Conservation (phyloP, 2,329 filamentous ascomycete genomes). For the Claviceps monticola region DNA sequence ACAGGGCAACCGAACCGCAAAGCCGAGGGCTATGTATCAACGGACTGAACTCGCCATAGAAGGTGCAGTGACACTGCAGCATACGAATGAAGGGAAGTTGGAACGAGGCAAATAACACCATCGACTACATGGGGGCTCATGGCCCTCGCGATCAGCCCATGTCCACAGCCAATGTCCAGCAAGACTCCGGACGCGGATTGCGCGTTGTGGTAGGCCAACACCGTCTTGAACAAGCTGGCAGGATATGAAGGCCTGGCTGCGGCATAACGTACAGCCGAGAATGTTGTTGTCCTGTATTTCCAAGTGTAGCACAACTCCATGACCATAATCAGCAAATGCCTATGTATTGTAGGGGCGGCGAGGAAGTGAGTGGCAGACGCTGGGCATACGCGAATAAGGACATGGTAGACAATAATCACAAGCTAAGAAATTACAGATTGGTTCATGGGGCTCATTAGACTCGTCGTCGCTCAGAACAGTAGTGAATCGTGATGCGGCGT, state of each 20-base stretch:
- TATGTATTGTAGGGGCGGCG: background rate
- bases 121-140: conserved; percentile 26
- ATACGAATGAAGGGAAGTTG: too few species aligned
- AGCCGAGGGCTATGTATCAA: too few species aligned
- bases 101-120: too few species aligned
- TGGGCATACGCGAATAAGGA: conserved; percentile 32
- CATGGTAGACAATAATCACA: conserved; percentile 18
- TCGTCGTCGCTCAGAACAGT: background rate
- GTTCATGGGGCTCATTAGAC: background rate
- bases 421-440: background rate
- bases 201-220: conserved; percentile 39
- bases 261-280: conserved; percentile 44
- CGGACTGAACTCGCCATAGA: too few species aligned
- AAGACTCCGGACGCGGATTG: conserved; percentile 18
- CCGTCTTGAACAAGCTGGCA: conserved; percentile 34
- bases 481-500: too few species aligned
- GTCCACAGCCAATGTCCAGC: conserved; percentile 51
- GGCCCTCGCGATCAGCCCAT: conserved; percentile 41
- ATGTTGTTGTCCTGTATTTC: conserved; percentile 34
- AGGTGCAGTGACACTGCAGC: too few species aligned
- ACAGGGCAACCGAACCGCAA: background rate
- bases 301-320: background rate
- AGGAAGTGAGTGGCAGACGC: background rate
- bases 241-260: conserved; percentile 47
- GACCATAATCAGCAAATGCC: too few species aligned